A percentile compares a stretch with the other conserved stretches of the same genome.
Conservation (phyloP, 2,329 filamentous ascomycete genomes). For the Madurella mycetomatis region DNA sequence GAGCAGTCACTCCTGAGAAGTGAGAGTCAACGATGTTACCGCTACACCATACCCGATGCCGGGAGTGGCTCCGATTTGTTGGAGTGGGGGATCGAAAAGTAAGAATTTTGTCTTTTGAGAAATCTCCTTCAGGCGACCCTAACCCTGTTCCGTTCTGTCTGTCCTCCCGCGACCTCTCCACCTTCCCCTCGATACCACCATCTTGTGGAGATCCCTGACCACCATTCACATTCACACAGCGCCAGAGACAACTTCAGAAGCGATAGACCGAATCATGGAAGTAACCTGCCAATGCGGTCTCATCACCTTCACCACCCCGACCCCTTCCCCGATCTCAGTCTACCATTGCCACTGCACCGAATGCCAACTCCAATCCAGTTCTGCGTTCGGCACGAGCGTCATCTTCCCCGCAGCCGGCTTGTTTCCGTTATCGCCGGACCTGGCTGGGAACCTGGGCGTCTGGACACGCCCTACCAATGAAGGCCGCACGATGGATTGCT, state of each 20-base stretch:
- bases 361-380: slow-evolving; percentile 34
- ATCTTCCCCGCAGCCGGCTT: slow-evolving; percentile 32
- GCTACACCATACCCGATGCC: slow-evolving; percentile 19
- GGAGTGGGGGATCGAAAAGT: background rate
- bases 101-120: background rate
- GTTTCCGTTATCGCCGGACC: slow-evolving; percentile 30
- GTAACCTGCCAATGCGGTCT: slow-evolving; percentile 32
- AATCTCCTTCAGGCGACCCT: background rate
- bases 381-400: slow-evolving; percentile 36
- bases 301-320: slow-evolving; percentile 30
- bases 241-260: too few relatives aligned
- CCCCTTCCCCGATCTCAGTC: slow-evolving; percentile 25
- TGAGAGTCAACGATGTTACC: slow-evolving; percentile 20
- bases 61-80: slow-evolving; percentile 2
- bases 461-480: slow-evolving; percentile 30
- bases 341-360: slow-evolving; percentile 38
- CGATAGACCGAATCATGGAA: slow-evolving; percentile 8
- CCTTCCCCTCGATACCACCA: too few relatives aligned
- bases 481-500: slow-evolving; percentile 33
- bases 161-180: too few relatives aligned
- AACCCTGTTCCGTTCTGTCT: background rate
- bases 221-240: too few relatives aligned
- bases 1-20: slow-evolving; percentile 14
- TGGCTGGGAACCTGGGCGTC: slow-evolving; percentile 24
- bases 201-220: too few relatives aligned